Percentiles rank a stretch among this genome's conserved stretches.
phyloP scores from a whole-genome alignment of 768 basidiomycete species.

The Sarcomyxa edulis region DNA sequence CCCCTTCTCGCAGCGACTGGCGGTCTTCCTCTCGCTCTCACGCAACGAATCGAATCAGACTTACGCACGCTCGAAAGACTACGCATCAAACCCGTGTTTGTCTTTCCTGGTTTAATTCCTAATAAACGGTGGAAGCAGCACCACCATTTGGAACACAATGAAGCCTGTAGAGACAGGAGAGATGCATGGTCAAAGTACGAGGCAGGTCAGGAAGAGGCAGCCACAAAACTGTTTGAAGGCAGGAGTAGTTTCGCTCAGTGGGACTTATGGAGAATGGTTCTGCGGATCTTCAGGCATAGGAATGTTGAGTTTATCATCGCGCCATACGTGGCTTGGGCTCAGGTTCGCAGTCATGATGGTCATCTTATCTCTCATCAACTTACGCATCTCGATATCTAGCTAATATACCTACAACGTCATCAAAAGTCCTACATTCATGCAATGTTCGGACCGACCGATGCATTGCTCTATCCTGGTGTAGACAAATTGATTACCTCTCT shows the following conservation, averaged over 20 bases:
- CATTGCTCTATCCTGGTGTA: constrained; percentile 80
- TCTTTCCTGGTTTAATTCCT: constrained; percentile 86
- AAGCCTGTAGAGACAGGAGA: constrained; percentile 69
- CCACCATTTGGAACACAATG: constrained; percentile 53
- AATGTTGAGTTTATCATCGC: constrained; percentile 96
- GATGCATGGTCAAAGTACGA: constrained; percentile 96
- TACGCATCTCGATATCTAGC: constrained; percentile 34
- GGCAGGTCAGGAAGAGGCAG: constrained; percentile 83
- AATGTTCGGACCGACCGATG: constrained; percentile 87
- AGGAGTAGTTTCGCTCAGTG: constrained; percentile 69
- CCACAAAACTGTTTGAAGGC: constrained; percentile 79
- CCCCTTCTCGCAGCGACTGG: constrained; percentile 93
- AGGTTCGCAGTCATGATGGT: constrained; percentile 53
- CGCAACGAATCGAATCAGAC: constrained; percentile 86
- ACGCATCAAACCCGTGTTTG: constrained; percentile 97
- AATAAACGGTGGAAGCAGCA: constrained; percentile 63
- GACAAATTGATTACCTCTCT: constrained; percentile 89
- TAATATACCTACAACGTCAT: constrained; percentile 94
- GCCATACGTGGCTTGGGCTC: constrained; percentile 93
- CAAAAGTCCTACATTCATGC: constrained; percentile 92
- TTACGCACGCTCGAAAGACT: constrained; percentile 85
- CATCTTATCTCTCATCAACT: neutral
- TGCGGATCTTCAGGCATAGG: constrained; percentile 89
- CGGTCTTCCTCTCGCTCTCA: constrained; percentile 86
- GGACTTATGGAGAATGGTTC: constrained; percentile 93